Conservation (phyloP, 116 monocot species). For the Zostera marina region DNA sequence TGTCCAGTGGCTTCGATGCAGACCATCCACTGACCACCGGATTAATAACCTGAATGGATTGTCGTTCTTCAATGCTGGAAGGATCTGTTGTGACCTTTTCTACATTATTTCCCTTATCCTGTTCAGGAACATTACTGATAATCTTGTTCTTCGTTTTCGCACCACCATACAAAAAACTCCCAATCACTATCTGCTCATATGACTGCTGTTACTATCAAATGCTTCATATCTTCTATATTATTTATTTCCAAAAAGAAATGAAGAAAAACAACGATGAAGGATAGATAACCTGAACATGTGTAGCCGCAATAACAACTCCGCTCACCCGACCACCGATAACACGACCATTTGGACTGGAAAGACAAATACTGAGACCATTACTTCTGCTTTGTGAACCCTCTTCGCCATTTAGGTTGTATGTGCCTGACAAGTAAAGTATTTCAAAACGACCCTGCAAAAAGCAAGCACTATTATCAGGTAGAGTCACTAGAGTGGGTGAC, state of each 20-base stretch:
- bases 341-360: constrained; percentile 58
- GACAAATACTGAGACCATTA: constrained; percentile 57
- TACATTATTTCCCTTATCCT: neutral
- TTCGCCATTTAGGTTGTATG: constrained; percentile 35
- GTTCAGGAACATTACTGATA: constrained; percentile 7
- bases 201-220: neutral
- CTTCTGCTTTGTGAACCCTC: constrained; percentile 33
- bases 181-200: constrained; percentile 41
- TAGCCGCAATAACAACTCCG: constrained; percentile 61
- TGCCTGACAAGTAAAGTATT: constrained; percentile 68
- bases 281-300: constrained; percentile 55
- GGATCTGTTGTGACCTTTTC: neutral
- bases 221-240: neutral
- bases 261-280: neutral
- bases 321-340: constrained; percentile 71
- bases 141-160: constrained; percentile 24
- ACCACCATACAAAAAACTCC: constrained; percentile 40
- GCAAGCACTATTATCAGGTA: neutral
- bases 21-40: constrained; percentile 17
- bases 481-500: neutral
- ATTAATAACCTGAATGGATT: constrained; percentile 1
- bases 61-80: neutral
- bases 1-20: constrained; percentile 14
- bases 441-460: constrained; percentile 70
- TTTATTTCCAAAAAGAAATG: neutral